Evolutionary conservation across 768 basidiomycete species (phyloP).

Genomic region (Hysterangium stoloniferum): DNA sequence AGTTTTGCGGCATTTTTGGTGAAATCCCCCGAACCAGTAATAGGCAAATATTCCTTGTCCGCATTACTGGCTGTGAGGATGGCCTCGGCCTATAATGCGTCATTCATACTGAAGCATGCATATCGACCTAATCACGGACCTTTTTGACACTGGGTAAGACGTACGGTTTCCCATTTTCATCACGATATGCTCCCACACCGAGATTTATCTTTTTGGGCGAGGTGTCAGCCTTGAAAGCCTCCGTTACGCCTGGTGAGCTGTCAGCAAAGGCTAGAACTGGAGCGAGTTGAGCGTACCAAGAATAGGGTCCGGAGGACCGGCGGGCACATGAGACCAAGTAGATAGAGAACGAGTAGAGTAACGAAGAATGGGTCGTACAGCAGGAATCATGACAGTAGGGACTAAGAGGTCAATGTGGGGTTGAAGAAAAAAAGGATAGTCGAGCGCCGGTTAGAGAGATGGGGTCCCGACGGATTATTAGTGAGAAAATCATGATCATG

Average conservation of each 20-base stretch:
- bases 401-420: too few species aligned
- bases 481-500: too few species aligned
- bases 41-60: slow-evolving; percentile 96
- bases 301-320: slow-evolving; percentile 90
- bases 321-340: slow-evolving; percentile 74
- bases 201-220: slow-evolving; percentile 92
- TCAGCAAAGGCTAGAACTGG: background rate
- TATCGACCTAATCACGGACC: slow-evolving; percentile 31
- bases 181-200: slow-evolving; percentile 95
- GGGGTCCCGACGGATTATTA: too few species aligned
- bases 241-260: slow-evolving; percentile 63
- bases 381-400: slow-evolving; percentile 11
- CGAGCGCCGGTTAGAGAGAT: too few species aligned
- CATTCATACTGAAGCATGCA: slow-evolving; percentile 7
- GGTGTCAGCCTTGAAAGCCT: slow-evolving; percentile 95
- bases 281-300: slow-evolving; percentile 48
- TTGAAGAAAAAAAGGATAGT: too few species aligned
- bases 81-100: slow-evolving; percentile 60
- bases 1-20: slow-evolving; percentile 82
- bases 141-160: slow-evolving; percentile 85
- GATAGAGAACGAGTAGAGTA: slow-evolving; percentile 42
- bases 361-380: slow-evolving; percentile 23
- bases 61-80: slow-evolving; percentile 51
- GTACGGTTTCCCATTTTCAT: slow-evolving; percentile 92
- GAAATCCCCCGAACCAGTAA: slow-evolving; percentile 84